Percentiles rank a stretch among this genome's conserved stretches.
phyloP scores from a whole-genome alignment of 2,329 filamentous ascomycete species.

The Purpureocillium lavendulum region DNA sequence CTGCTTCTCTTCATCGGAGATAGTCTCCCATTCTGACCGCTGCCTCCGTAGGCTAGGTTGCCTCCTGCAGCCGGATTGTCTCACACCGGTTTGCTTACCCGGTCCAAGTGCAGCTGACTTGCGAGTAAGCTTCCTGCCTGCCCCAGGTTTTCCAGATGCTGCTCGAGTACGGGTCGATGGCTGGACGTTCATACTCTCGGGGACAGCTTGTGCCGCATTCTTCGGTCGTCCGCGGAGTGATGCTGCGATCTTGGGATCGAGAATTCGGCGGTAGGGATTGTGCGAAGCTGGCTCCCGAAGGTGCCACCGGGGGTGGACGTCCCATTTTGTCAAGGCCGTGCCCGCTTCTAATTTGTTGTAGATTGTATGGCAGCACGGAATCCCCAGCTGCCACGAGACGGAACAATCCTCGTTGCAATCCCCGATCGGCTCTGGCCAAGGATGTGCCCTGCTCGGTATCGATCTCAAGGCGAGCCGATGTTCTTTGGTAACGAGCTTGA shows the following conservation, averaged over 20 bases:
- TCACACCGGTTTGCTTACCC: neutral
- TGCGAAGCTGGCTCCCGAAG: slow-evolving; percentile 3
- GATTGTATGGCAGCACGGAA: neutral
- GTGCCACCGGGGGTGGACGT: slow-evolving; percentile 2
- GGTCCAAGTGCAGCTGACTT: neutral
- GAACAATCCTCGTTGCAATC: neutral
- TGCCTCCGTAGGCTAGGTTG: slow-evolving; percentile 1
- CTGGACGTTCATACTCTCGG: slow-evolving; percentile 1
- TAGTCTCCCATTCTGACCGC: neutral
- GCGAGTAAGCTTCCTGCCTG: neutral
- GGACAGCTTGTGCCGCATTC: slow-evolving; percentile 2
- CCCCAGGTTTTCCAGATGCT: neutral
- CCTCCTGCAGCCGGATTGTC: neutral
- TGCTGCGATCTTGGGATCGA: slow-evolving; percentile 5
- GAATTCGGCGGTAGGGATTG: slow-evolving; percentile 3
- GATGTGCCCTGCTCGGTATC: neutral
- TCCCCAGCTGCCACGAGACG: slow-evolving; percentile 1
- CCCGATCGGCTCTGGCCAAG: neutral
- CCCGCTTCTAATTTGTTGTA: slow-evolving; percentile 1
- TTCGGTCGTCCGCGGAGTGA: neutral
- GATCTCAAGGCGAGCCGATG: neutral
- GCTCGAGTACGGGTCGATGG: neutral
- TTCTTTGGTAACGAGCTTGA: neutral
- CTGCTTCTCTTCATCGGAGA: no score
- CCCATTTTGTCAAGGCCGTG: slow-evolving; percentile 1